A percentile compares a stretch with the other conserved stretches of the same genome.
These are phyloP conservation scores for Aspergillus awamori DNA, from an alignment of 2,329 filamentous ascomycete species.

Conservation along the genomic window DNA sequence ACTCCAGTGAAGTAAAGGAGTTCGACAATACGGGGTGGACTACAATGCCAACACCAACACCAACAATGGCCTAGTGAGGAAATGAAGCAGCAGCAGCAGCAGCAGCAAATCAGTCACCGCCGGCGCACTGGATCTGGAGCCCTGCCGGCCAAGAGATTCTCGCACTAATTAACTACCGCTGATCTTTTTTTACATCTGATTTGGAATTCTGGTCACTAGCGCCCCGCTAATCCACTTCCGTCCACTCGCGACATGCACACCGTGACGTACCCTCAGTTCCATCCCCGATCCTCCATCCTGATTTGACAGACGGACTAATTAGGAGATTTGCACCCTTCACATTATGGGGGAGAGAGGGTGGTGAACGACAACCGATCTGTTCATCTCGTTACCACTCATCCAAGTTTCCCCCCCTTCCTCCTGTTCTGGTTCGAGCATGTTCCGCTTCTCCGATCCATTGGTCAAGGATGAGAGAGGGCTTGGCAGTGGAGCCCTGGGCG, in stretches of 20 bases:
- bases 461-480: not conserved
- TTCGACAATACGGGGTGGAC: not conserved
- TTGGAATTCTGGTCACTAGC: conserved; percentile 24
- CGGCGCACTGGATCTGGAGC: not conserved
- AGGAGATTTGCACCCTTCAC: not conserved
- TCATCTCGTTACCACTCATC: not conserved
- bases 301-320: conserved; percentile 2
- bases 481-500: not conserved
- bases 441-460: too few relatives aligned
- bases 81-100: not conserved
- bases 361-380: not conserved
- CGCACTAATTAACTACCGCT: conserved; percentile 1
- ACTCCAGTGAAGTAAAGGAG: not conserved
- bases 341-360: not conserved
- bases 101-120: not conserved
- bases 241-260: conserved; percentile 2
- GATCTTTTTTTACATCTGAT: conserved; percentile 17
- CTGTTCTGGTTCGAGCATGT: not conserved
- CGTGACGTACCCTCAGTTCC: conserved; percentile 17
- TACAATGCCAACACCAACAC: not conserved
- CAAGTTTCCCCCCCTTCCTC: not conserved
- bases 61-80: conserved; percentile 1
- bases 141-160: conserved; percentile 2
- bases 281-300: conserved; percentile 15
- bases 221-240: not conserved